Base-by-base conservation (phyloP, 768 basidiomycete genomes). In the Coprinopsis marcescibilis region DNA sequence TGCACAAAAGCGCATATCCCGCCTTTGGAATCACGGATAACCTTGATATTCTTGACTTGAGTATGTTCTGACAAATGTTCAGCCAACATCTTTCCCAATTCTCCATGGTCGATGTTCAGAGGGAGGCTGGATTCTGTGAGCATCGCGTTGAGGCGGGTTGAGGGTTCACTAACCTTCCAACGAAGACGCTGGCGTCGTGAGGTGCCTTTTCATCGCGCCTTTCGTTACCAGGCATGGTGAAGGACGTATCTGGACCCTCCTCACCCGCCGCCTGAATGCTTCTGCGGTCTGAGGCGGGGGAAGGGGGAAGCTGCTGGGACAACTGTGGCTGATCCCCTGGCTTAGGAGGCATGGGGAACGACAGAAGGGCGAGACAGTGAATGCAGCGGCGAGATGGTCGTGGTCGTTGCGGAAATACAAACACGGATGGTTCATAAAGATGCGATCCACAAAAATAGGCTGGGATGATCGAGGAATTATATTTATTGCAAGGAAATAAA, bases 1-100 rank as follows among this genome's bases (percentile, higher is more conserved):
- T 90, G 89, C 19, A 89, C 81, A 60, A 91, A 91, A 47, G 88
- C 89, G 58, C 88, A 90, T 36, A 85, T 77, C 12, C 85, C 83
- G 30, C 85, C 85, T 60, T 81, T 84, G 48, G 75, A 77, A 61
- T 89, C 85, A 46, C 81, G 81, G 33, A 89, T 77, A 43, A 89
- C 80, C 58, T 78, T 79, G 61, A 89, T 73, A 40, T 75, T 76
- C 60, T 78, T 82, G 53, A 88, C 68, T 50, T 81, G 76, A 0
- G 77, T 69, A 58, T 85, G 75, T 44, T 76, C 74, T 5, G 81
- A 80, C 45, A 90, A 72, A 60, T 87, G 85, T 27, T 80, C 74
- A 36, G 73, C 68, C 42, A 91, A 73, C 58, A 81, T 66, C 42
- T 67, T 66, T 15, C 74, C 67, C 34, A 91, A 70, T 57, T 89